phyloP scores from a whole-genome alignment of 1,139 yeast genomes.

The Pichia sp. region DNA sequence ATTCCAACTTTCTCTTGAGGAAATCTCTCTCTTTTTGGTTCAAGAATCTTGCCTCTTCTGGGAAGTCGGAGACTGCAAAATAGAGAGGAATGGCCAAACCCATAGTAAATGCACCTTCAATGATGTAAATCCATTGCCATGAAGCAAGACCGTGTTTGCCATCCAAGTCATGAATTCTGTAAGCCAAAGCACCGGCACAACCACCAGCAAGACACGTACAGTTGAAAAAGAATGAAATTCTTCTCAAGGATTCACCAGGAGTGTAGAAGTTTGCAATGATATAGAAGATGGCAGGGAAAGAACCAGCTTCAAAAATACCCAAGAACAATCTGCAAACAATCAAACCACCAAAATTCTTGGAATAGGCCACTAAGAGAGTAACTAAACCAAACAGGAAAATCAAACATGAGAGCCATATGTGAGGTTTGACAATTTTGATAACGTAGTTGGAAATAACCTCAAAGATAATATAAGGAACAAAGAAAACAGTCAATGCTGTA shows the following conservation, averaged over 20 bases:
- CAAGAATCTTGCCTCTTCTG: conserved; percentile 51
- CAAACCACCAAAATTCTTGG: conserved; percentile 48
- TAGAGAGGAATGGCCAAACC: conserved; percentile 55
- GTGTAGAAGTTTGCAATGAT: conserved; percentile 52
- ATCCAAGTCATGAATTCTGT: conserved; percentile 46
- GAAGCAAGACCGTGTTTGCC: conserved; percentile 44
- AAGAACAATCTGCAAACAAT: conserved; percentile 56
- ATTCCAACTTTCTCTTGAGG: conserved; percentile 47
- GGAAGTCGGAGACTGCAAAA: conserved; percentile 68
- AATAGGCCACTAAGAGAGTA: conserved; percentile 62
- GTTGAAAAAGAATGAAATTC: conserved; percentile 62
- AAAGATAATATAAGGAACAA: conserved; percentile 62
- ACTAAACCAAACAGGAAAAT: conserved; percentile 55
- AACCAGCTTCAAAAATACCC: conserved; percentile 62
- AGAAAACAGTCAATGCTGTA: conserved; percentile 61
- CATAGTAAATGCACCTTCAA: conserved; percentile 67
- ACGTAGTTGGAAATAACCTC: conserved; percentile 63
- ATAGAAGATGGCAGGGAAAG: conserved; percentile 70
- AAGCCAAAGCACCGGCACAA: conserved; percentile 73
- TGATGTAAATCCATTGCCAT: conserved; percentile 72
- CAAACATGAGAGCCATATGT: conserved; percentile 52
- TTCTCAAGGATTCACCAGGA: conserved; percentile 59
- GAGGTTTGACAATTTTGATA: conserved; percentile 56
- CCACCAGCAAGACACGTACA: conserved; percentile 77
- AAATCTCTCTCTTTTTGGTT: conserved; percentile 40